Evolutionary conservation across 805 yeast species (phyloP).

Genomic region (Ogataea sp.): DNA sequence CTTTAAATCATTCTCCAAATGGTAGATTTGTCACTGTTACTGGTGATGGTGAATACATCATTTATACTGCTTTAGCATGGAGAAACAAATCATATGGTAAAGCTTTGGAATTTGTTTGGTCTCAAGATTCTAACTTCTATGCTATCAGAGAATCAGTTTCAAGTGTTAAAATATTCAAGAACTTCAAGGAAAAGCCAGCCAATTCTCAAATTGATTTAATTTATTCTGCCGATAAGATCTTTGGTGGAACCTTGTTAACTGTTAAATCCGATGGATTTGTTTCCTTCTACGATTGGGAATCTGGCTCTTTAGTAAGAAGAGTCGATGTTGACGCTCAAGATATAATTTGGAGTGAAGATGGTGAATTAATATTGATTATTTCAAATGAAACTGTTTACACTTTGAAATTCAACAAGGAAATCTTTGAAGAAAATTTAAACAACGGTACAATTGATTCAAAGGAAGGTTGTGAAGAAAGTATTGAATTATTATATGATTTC

Average conservation of each 20-base stretch:
- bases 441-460: constrained; percentile 57
- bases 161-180: constrained; percentile 64
- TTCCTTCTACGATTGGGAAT: constrained; percentile 90
- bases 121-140: constrained; percentile 78
- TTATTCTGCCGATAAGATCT: constrained; percentile 71
- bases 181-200: constrained; percentile 71
- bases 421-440: constrained; percentile 54
- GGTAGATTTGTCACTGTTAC: constrained; percentile 95
- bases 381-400: constrained; percentile 70
- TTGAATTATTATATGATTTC: constrained; percentile 77
- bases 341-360: constrained; percentile 89
- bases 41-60: constrained; percentile 96
- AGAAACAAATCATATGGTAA: constrained; percentile 89
- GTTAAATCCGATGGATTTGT: constrained; percentile 78
- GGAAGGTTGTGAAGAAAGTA: constrained; percentile 84
- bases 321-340: constrained; percentile 81
- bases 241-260: constrained; percentile 84
- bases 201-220: constrained; percentile 51
- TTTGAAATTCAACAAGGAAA: constrained; percentile 61
- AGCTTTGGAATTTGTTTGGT: constrained; percentile 92
- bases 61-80: constrained; percentile 97
- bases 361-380: constrained; percentile 75
- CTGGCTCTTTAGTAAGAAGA: constrained; percentile 75
- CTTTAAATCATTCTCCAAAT: constrained; percentile 87
- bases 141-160: constrained; percentile 71